A percentile compares a stretch with the other conserved stretches of the same genome.
phyloP scores from a whole-genome alignment of 164 flowering plant species.

The Santalum album region DNA sequence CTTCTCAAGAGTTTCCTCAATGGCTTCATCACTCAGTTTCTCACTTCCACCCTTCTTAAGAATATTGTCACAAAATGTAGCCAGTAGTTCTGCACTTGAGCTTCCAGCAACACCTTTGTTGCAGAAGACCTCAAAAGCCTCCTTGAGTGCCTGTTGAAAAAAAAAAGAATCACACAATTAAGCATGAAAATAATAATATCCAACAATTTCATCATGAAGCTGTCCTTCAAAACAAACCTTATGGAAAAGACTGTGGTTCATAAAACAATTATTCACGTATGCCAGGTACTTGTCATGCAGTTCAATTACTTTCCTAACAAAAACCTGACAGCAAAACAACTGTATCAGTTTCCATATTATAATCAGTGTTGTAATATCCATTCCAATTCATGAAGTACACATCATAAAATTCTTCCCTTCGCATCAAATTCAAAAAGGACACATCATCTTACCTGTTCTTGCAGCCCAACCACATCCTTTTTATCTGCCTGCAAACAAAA shows the following conservation, averaged over 20 bases:
- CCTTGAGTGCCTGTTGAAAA: conserved; percentile 26
- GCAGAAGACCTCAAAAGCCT: conserved; percentile 31
- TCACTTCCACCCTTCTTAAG: conserved; percentile 31
- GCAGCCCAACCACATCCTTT: conserved; percentile 67
- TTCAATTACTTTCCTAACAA: conserved; percentile 29
- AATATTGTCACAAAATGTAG: conserved; percentile 25
- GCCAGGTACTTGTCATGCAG: conserved; percentile 30
- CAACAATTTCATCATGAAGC: neutral
- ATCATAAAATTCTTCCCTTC: no score
- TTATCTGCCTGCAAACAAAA: conserved; percentile 91
- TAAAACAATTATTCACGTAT: conserved; percentile 23
- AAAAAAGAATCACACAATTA: conserved; percentile 3
- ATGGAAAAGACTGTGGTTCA: conserved; percentile 19
- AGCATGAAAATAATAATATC: neutral
- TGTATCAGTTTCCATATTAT: neutral
- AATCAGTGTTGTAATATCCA: conserved; percentile 4
- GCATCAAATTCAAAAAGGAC: no score
- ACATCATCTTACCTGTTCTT: conserved; percentile 77
- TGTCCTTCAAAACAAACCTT: conserved; percentile 18
- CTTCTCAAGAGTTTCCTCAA: conserved; percentile 33
- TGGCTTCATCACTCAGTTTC: conserved; percentile 26
- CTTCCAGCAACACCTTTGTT: conserved; percentile 28
- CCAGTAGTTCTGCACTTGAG: conserved; percentile 31
- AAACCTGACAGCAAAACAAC: conserved; percentile 26
- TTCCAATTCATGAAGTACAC: neutral